Evolutionary conservation across 495 filamentous ascomycete genomes (phyloP), one percentile per base, ranked within the genome.

Genomic region (Bombardia bombarda): DNA sequence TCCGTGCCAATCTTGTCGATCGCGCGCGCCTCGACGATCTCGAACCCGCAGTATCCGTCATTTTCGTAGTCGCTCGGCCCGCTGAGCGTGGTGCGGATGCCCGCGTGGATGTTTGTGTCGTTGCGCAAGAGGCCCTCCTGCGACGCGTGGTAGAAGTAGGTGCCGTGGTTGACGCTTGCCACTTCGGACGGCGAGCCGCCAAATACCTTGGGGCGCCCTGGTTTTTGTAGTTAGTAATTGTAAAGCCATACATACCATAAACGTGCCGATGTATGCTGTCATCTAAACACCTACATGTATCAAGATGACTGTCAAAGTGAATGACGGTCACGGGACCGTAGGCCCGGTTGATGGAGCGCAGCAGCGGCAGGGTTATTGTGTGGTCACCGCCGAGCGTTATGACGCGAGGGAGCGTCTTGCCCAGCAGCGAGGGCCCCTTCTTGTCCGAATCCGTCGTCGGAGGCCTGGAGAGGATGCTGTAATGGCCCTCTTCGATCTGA

Each of bases 381-480:
- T 93, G 87, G 58, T 94, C 87, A 14, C 87, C 87, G 21, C 87
- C 87, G 3, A 94, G 69, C 1, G 82, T 87, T 16, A 94, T 74
- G 24, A 92, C 69, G 52, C 85, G 52, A 0, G 67, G 67, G 20
- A 74, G 59, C 9, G 74, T 78, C 60, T 68, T 76, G 19, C 70
- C 73, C 19, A 61, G 57, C 51, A 74, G 63, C 8, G 70, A 60
- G 2, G 73, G 73, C 1, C 75, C 75, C 7, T 50, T 49, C 50
- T 69, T 63, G 13, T 63, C 52, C 8, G 70, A 61, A 30, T 69
- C 67, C 12, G 73, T 77, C 12, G 62, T 66, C 4, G 75, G 74
- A 3, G 53, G 39, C 33, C 75, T 65, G 9, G 70, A 70, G 9
- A 79, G 60, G 48, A 79, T 69, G 28, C 54, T 55, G 42, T 68